A percentile compares a stretch with the other conserved stretches of the same genome.
Conservation (phyloP, 192 early-diverging fungal species). For the Kappamyces sp. region DNA sequence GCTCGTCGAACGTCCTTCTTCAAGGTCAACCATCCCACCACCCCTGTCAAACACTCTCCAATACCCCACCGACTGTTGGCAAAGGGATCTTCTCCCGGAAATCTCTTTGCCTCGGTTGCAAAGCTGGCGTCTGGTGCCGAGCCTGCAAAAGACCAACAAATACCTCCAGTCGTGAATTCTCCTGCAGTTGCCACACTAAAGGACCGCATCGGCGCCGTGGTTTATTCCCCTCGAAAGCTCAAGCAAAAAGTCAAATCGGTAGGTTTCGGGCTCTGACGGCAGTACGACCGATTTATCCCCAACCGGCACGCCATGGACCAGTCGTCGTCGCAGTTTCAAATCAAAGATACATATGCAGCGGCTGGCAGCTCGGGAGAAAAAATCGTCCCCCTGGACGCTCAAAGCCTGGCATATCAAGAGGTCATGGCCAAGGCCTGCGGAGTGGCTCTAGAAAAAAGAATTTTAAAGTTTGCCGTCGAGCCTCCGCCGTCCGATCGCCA, state of each 20-base stretch:
- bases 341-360: neutral
- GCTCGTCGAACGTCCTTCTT: no score
- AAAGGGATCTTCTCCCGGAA: no score
- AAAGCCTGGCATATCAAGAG: conserved; percentile 64
- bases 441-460: conserved; percentile 70
- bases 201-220: neutral
- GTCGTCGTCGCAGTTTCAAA: conserved; percentile 65
- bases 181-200: neutral
- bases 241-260: conserved; percentile 4
- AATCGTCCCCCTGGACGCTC: conserved; percentile 27
- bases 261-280: neutral
- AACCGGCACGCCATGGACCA: conserved; percentile 65
- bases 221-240: conserved; percentile 5
- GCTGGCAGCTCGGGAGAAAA: conserved; percentile 10
- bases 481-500: conserved; percentile 54
- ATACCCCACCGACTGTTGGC: no score
- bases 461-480: conserved; percentile 73
- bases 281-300: conserved; percentile 87
- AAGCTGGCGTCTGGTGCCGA: no score
- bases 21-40: no score
- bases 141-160: no score
- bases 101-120: no score
- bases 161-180: conserved; percentile 1
- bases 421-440: conserved; percentile 77
- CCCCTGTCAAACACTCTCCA: no score